phyloP scores from a whole-genome alignment of 2,329 filamentous ascomycete species.

The Stagonosporopsis tanaceti region DNA sequence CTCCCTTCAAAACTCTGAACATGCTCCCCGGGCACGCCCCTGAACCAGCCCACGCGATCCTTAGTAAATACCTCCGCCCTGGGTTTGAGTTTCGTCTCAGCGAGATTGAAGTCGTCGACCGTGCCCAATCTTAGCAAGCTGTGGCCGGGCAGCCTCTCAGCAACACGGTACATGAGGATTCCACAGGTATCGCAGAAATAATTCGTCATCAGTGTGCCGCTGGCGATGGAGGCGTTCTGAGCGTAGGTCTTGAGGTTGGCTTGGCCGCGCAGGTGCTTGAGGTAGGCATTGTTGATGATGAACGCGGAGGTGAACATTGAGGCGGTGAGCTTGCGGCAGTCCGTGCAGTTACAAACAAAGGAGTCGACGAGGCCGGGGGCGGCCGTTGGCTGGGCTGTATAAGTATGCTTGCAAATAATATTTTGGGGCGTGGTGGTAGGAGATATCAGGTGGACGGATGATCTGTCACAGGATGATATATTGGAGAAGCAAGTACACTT shows the following conservation, averaged over 20 bases:
- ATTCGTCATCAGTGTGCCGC: constrained; percentile 62
- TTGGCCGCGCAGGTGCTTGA: background rate
- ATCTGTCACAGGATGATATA: background rate
- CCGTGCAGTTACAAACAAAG: constrained; percentile 67
- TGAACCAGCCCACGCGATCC: background rate
- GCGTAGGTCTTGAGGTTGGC: constrained; percentile 35
- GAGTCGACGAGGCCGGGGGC: constrained; percentile 50
- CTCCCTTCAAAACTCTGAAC: background rate
- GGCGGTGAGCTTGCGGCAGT: constrained; percentile 56
- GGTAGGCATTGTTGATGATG: background rate
- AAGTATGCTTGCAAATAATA: background rate
- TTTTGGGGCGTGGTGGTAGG: background rate
- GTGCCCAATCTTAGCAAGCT: constrained; percentile 51
- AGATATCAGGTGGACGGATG: background rate
- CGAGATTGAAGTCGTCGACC: background rate
- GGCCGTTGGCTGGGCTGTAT: background rate
- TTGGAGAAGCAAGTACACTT: background rate
- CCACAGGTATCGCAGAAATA: constrained; percentile 68
- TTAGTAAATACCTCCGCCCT: background rate
- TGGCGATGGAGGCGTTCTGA: constrained; percentile 52
- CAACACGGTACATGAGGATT: constrained; percentile 65
- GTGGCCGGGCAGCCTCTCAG: constrained; percentile 54
- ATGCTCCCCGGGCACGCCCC: background rate
- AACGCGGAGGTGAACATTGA: constrained; percentile 58
- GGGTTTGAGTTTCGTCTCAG: background rate